phyloP scores from a whole-genome alignment of 1,139 yeast species.

The Zygosaccharomyces pseudobailii region DNA sequence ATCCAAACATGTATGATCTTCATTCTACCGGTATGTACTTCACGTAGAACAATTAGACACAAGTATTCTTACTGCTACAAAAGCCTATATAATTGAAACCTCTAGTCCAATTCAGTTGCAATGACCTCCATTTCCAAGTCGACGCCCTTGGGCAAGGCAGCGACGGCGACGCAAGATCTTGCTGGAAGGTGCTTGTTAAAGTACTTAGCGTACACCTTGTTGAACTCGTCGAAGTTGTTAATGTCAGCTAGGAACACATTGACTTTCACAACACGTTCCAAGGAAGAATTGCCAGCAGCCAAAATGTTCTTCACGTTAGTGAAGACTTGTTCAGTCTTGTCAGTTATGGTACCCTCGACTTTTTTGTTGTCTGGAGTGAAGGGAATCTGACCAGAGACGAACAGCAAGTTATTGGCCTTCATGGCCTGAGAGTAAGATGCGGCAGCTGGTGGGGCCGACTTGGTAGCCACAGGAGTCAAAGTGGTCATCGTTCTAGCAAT shows the following conservation, averaged over 20 bases:
- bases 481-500: conserved; percentile 28
- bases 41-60: not conserved
- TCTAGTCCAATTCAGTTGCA: conserved; percentile 51
- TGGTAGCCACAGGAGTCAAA: conserved; percentile 44
- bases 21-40: not conserved
- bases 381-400: conserved; percentile 95
- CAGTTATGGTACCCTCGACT: conserved; percentile 69
- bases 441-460: conserved; percentile 89
- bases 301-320: conserved; percentile 71
- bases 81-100: not conserved
- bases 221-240: conserved; percentile 74
- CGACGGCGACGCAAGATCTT: conserved; percentile 92
- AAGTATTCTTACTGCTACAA: not conserved
- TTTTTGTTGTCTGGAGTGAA: conserved; percentile 79
- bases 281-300: conserved; percentile 75
- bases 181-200: conserved; percentile 86
- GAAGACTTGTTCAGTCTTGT: conserved; percentile 80
- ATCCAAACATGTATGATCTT: not conserved
- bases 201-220: conserved; percentile 75
- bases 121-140: conserved; percentile 70
- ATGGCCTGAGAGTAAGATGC: conserved; percentile 94
- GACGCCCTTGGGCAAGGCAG: conserved; percentile 77
- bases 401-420: conserved; percentile 79
- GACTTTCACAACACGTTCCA: conserved; percentile 79
- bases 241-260: conserved; percentile 87